A percentile compares a stretch with the other conserved stretches of the same genome.
phyloP scores from a whole-genome alignment of 306 rosid species.

The Hippophae tibetana region DNA sequence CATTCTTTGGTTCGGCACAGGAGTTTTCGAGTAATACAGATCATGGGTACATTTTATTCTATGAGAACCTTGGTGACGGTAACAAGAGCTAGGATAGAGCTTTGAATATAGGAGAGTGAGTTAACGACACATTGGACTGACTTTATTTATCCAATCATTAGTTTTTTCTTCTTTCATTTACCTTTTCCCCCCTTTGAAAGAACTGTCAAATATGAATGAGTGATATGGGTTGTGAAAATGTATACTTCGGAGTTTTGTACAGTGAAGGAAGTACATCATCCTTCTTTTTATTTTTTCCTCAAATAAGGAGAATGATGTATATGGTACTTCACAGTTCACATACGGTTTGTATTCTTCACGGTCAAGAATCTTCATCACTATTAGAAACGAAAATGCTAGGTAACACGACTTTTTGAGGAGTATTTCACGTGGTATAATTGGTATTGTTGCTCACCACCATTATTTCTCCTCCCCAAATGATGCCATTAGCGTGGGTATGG shows the following conservation, averaged over 20 bases:
- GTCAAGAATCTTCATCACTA: not conserved
- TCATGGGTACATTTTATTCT: constrained; percentile 95
- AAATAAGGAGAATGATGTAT: constrained; percentile 52
- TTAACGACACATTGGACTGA: constrained; percentile 34
- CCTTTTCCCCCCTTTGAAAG: constrained; percentile 42
- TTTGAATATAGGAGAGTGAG: constrained; percentile 26
- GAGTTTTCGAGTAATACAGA: constrained; percentile 94
- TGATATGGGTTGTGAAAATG: constrained; percentile 53
- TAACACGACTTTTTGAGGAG: too few relatives aligned
- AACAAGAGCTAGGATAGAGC: constrained; percentile 44
- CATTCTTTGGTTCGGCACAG: constrained; percentile 98
- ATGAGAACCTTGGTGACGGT: constrained; percentile 67
- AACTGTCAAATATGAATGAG: constrained; percentile 48
- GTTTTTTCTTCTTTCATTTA: constrained; percentile 19
- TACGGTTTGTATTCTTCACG: constrained; percentile 5
- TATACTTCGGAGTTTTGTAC: constrained; percentile 73
- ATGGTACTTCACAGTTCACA: constrained; percentile 38
- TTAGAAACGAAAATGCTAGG: not conserved
- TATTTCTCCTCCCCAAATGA: too few relatives aligned
- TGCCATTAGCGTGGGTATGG: too few relatives aligned
- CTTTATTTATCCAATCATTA: constrained; percentile 24
- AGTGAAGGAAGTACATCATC: constrained; percentile 49
- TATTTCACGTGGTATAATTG: too few relatives aligned
- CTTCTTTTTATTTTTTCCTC: constrained; percentile 14
- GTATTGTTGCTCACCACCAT: too few relatives aligned